phyloP scores from a whole-genome alignment of 306 rosid species.

The Aeschynomene evenia region DNA sequence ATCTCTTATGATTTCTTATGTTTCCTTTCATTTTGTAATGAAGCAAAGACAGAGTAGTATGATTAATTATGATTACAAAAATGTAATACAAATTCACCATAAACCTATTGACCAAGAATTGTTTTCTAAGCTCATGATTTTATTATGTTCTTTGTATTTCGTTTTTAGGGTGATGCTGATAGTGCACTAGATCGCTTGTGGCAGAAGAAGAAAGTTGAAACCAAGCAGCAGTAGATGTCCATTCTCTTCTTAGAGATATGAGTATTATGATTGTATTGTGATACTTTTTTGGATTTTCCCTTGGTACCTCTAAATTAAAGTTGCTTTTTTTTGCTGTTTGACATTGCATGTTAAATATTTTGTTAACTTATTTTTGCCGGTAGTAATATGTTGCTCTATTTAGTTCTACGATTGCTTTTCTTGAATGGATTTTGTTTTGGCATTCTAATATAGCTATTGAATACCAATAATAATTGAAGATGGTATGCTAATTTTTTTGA shows the following conservation, averaged over 20 bases:
- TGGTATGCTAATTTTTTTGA: not conserved
- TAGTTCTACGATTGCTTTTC: not conserved
- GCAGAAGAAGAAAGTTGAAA: constrained; percentile 56
- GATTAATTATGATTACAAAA: not conserved
- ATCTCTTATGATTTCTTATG: not conserved
- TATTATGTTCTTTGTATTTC: not conserved
- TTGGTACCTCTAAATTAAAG: not conserved
- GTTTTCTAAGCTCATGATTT: not conserved
- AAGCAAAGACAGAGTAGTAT: not conserved
- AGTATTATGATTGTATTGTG: constrained; percentile 10
- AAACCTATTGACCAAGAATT: no score
- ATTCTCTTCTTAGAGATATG: constrained; percentile 14
- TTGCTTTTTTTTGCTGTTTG: constrained; percentile 1
- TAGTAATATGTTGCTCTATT: not conserved
- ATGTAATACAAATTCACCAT: no score
- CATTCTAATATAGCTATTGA: not conserved
- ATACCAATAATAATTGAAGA: not conserved
- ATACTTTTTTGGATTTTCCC: not conserved
- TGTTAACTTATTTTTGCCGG: not conserved
- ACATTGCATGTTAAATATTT: not conserved
- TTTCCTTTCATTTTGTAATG: not conserved
- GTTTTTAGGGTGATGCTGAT: constrained; percentile 56
- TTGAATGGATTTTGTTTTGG: not conserved
- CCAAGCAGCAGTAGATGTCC: constrained; percentile 42
- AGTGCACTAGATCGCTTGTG: constrained; percentile 61